These are phyloP conservation scores for Pleurotus pulmonarius DNA, from an alignment of 768 basidiomycete species.

Conservation along the genomic window DNA sequence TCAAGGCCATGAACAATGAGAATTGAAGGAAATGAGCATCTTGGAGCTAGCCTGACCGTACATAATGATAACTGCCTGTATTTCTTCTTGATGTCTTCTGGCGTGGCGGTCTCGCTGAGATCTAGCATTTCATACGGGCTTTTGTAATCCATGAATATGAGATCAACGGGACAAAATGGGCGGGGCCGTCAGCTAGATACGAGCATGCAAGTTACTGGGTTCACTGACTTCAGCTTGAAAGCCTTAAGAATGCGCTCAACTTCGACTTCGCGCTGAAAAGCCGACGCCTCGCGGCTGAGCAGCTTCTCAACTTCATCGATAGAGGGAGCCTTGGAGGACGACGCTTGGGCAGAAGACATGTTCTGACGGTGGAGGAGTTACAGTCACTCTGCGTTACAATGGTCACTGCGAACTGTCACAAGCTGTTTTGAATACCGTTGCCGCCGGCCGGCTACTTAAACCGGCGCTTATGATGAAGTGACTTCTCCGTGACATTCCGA, in stretches of 20 bases:
- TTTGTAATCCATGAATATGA: neutral
- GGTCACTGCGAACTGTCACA: neutral
- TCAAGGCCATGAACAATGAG: neutral
- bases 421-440: neutral
- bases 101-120: slow-evolving; percentile 63
- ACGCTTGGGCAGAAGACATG: slow-evolving; percentile 8
- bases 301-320: slow-evolving; percentile 76
- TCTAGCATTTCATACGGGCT: slow-evolving; percentile 95
- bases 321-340: slow-evolving; percentile 13
- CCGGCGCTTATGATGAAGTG: neutral
- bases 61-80: slow-evolving; percentile 83
- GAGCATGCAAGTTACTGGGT: neutral
- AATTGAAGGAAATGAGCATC: neutral
- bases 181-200: neutral
- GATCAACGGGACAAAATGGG: neutral
- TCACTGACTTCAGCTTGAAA: slow-evolving; percentile 90
- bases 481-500: neutral
- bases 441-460: neutral
- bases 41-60: slow-evolving; percentile 33
- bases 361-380: slow-evolving; percentile 3
- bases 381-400: neutral
- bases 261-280: slow-evolving; percentile 83
- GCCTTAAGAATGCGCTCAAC: slow-evolving; percentile 90
- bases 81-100: slow-evolving; percentile 86
- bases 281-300: slow-evolving; percentile 75